Base-by-base conservation (phyloP, 148 eudicot species). In the Heliosperma pusillum region DNA sequence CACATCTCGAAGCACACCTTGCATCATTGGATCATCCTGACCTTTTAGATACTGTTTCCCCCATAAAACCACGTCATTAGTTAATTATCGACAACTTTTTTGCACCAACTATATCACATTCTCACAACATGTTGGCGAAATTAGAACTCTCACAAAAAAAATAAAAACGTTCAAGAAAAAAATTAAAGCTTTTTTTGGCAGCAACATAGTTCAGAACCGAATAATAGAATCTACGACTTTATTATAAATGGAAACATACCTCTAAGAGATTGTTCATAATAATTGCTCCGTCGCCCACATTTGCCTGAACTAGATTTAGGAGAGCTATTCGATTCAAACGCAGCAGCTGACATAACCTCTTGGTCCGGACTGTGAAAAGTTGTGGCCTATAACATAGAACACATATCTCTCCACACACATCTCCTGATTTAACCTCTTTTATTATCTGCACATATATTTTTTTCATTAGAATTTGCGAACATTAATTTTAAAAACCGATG, bases 351-450 rank as follows among this genome's bases (percentile, higher is more conserved):
- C 87, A 82, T 73, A 91, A 63, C 42, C 92, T 79, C 83, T 84
- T 93, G 22, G 98, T 93, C 3, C 96, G 90, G 44, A 88, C 82
- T 25, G 98, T 93, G 66, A 88, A 89, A 12, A 85, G 79, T 55
- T 93, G 96, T 10, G 97, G 96, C 74, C 88, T 83, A 72, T 86
- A 93, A 76, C 98, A 91, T 26, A 93, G 93, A 45, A 91, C 93
- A 40, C 92, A 90, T 22, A 88, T 84, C 83, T 93, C 98, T 50
- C 98, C 97, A 71, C 84, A 89, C 3, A 91, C 83, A 73, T 84
- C 94, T 69, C 97, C 98, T 20, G 89, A 33, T 62, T 79, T 85
- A 45, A 80, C 75, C 70, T 83, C 87, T 65, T 83, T 85, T 50
- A 89, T 80, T 70, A 86, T 79, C 97, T 92, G 77, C 70, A 40